Evolutionary conservation across 2,329 filamentous ascomycete genomes (phyloP).

Genomic region (Colletotrichum camelliae): DNA sequence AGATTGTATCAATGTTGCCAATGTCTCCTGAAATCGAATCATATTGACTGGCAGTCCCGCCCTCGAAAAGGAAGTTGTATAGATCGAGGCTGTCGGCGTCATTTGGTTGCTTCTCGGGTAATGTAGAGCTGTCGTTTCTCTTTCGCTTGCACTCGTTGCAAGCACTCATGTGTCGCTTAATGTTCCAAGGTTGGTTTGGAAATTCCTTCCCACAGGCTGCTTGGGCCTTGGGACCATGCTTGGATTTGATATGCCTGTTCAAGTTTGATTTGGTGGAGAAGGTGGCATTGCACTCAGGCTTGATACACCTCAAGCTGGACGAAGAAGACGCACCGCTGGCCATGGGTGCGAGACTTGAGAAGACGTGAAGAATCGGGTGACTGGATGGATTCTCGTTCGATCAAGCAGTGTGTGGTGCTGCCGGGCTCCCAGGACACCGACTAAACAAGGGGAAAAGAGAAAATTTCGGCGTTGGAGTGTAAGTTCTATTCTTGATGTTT

Average conservation of each 20-base stretch:
- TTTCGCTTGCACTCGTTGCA: neutral
- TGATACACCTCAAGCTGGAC: neutral
- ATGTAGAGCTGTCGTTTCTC: rapidly evolving
- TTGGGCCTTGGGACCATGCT: neutral
- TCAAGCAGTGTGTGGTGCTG: too few species aligned
- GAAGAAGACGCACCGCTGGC: neutral
- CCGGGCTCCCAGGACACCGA: too few species aligned
- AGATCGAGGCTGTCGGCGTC: neutral
- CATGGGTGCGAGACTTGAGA: neutral
- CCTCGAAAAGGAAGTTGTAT: neutral
- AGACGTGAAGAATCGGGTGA: too few species aligned
- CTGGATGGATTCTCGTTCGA: too few species aligned
- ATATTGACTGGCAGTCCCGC: neutral
- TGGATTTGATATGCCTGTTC: neutral
- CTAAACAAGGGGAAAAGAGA: too few species aligned
- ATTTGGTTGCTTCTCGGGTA: rapidly evolving
- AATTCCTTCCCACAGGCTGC: neutral
- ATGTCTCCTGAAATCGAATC: too few species aligned
- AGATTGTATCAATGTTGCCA: too few species aligned
- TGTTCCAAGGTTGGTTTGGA: neutral
- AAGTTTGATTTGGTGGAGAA: neutral
- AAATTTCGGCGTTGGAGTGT: too few species aligned
- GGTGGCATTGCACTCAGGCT: rapidly evolving
- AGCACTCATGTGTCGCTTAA: rapidly evolving
- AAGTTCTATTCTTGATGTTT: too few species aligned